Conservation (phyloP, 176 grass and related monocot genomes). For the Triticum monococcum region DNA sequence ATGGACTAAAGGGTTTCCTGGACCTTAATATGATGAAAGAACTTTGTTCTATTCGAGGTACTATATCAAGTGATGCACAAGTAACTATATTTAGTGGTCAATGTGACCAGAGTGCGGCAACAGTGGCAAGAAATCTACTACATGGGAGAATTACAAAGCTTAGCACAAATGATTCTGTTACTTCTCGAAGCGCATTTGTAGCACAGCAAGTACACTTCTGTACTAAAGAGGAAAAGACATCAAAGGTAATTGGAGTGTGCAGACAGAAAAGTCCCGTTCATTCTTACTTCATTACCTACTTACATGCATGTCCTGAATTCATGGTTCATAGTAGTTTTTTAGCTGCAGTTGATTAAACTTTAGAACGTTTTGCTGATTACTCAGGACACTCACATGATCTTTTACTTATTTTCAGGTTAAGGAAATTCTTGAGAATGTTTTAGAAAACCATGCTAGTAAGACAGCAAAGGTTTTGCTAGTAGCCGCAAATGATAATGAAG, state of each 20-base stretch:
- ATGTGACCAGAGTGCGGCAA: constrained; percentile 27
- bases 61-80: constrained; percentile 57
- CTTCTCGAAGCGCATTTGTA: constrained; percentile 59
- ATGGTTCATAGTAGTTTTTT: constrained; percentile 21
- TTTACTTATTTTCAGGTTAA: constrained; percentile 54
- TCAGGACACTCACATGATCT: neutral
- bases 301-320: neutral
- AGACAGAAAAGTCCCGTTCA: neutral
- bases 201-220: constrained; percentile 52
- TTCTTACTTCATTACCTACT: neutral
- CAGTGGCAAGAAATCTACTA: constrained; percentile 44
- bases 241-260: constrained; percentile 49
- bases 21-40: constrained; percentile 38
- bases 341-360: neutral
- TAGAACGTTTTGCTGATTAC: neutral
- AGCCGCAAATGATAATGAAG: constrained; percentile 31
- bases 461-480: constrained; percentile 67
- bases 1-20: constrained; percentile 55
- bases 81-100: constrained; percentile 56
- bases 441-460: constrained; percentile 29
- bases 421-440: constrained; percentile 53
- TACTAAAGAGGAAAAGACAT: constrained; percentile 40
- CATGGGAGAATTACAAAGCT: constrained; percentile 61
- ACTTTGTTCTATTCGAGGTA: constrained; percentile 51
- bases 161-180: constrained; percentile 40